phyloP scores from a whole-genome alignment of 768 basidiomycete genomes.

The Trametes coccinea region DNA sequence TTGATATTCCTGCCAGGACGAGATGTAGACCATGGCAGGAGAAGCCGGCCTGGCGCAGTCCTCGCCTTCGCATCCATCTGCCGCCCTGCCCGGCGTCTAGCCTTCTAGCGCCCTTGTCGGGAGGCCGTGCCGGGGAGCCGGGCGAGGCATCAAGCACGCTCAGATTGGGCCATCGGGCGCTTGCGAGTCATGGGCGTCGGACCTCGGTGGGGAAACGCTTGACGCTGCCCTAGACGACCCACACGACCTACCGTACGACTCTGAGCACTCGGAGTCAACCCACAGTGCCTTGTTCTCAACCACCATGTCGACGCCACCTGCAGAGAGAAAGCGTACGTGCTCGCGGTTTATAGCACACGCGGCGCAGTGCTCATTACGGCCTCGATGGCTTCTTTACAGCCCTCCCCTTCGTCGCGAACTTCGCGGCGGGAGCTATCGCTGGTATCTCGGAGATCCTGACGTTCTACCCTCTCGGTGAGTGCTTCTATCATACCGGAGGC shows the following conservation, averaged over 20 bases:
- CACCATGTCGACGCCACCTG: conserved; percentile 15
- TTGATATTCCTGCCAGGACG: conserved; percentile 87
- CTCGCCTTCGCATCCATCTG: not conserved
- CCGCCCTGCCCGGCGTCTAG: not conserved
- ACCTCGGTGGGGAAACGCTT: not conserved
- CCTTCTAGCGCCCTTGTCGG: not conserved
- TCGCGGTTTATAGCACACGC: not conserved
- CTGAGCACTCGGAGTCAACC: not conserved
- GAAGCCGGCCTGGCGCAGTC: conserved; percentile 26
- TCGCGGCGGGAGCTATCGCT: conserved; percentile 94
- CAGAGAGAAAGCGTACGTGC: conserved; percentile 13
- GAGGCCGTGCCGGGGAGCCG: not conserved
- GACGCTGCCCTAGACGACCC: not conserved
- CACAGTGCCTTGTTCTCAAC: not conserved
- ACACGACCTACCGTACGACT: not conserved
- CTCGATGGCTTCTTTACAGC: conserved; percentile 43
- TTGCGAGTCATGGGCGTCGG: conserved; percentile 4
- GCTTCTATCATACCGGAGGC: too few species aligned
- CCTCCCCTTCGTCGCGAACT: conserved; percentile 85
- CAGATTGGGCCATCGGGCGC: not conserved
- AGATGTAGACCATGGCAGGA: conserved; percentile 83
- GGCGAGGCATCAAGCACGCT: not conserved
- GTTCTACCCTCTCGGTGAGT: conserved; percentile 86
- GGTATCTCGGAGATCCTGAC: conserved; percentile 83
- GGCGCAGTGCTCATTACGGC: not conserved